Conservation (phyloP, 2,329 filamentous ascomycete genomes). For the Alternaria novae-zelandiae region DNA sequence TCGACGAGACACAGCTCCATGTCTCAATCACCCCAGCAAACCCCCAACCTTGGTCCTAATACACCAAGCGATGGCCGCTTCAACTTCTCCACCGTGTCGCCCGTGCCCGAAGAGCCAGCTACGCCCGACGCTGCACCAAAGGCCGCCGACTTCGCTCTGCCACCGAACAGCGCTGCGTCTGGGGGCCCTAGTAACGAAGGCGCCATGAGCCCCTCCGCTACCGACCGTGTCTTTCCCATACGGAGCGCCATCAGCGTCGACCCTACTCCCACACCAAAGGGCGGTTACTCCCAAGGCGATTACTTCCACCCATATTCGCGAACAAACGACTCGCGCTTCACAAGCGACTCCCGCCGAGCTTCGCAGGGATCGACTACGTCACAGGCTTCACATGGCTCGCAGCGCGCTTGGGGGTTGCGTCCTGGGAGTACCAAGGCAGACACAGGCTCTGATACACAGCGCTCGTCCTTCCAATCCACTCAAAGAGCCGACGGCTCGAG, state of each 20-base stretch:
- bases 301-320: constrained; percentile 49
- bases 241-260: constrained; percentile 79
- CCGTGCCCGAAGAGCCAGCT: constrained; percentile 19
- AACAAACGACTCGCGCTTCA: constrained; percentile 31
- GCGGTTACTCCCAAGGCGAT: constrained; percentile 24
- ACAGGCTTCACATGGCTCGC: constrained; percentile 33
- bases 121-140: constrained; percentile 11
- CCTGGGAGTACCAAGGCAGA: constrained; percentile 11
- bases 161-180: constrained; percentile 14
- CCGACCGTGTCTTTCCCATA: constrained; percentile 78
- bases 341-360: constrained; percentile 27
- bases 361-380: constrained; percentile 42
- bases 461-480: background rate
- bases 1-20: constrained; percentile 20
- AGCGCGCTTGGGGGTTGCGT: constrained; percentile 14
- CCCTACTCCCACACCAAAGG: constrained; percentile 47
- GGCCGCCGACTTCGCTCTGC: constrained; percentile 5
- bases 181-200: constrained; percentile 30
- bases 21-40: constrained; percentile 33
- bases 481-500: constrained; percentile 15
- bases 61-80: constrained; percentile 5
- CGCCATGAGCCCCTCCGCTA: constrained; percentile 49
- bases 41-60: constrained; percentile 15
- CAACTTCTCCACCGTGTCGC: constrained; percentile 18
- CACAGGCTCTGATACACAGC: constrained; percentile 4